These are phyloP conservation scores for Cladosporium phlei DNA, from an alignment of 2,329 filamentous ascomycete species.

Conservation along the genomic window DNA sequence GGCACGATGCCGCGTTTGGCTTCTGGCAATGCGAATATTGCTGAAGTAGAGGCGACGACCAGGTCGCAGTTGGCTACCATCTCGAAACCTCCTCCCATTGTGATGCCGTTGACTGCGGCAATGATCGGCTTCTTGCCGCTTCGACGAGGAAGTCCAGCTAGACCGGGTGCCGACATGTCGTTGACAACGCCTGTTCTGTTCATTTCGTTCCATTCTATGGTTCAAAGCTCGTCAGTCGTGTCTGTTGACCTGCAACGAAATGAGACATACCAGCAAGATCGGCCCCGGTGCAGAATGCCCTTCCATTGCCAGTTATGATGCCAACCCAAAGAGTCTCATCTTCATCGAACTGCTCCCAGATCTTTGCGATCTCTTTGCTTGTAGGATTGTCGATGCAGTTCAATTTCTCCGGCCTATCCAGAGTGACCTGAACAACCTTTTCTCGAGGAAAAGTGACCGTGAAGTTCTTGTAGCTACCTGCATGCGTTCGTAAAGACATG, in stretches of 20 bases:
- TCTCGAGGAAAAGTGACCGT: conserved; percentile 3
- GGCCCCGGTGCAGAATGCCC: conserved; percentile 52
- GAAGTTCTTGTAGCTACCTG: neutral
- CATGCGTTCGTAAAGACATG: neutral
- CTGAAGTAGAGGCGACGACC: conserved; percentile 49
- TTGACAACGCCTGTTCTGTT: conserved; percentile 22
- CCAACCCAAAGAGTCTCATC: conserved; percentile 24
- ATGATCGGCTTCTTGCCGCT: conserved; percentile 58
- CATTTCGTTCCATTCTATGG: conserved; percentile 26
- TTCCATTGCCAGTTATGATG: conserved; percentile 49
- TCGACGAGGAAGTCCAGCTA: conserved; percentile 53
- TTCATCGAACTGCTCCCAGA: conserved; percentile 51
- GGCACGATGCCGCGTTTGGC: conserved; percentile 52
- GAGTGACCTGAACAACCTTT: conserved; percentile 10
- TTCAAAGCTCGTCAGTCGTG: neutral
- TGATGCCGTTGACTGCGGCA: conserved; percentile 56
- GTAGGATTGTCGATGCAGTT: conserved; percentile 25
- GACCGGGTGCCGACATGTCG: conserved; percentile 39
- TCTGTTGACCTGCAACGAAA: no score
- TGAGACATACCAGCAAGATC: conserved; percentile 46
- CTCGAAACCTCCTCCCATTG: conserved; percentile 55
- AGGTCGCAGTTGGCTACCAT: conserved; percentile 53
- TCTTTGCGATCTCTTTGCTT: conserved; percentile 44
- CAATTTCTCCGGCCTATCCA: conserved; percentile 16
- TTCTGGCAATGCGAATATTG: conserved; percentile 52